Conservation (phyloP, 176 grass and related monocot genomes). For the Tillandsia leiboldiana region DNA sequence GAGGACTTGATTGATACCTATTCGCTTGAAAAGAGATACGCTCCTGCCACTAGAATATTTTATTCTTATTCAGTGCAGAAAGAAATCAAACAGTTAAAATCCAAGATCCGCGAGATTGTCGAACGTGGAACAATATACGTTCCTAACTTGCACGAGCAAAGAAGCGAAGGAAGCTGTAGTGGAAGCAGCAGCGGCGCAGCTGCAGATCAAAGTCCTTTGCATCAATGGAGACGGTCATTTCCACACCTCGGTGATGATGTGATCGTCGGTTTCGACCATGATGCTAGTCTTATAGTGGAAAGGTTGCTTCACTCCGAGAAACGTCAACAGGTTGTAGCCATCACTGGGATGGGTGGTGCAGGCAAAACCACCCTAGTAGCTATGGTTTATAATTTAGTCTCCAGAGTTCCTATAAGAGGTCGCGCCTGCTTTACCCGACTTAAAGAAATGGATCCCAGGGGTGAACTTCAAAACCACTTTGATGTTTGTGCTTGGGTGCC, state of each 20-base stretch:
- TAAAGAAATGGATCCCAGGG: not conserved
- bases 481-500: not conserved
- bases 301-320: not conserved
- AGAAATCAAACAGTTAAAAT: not conserved
- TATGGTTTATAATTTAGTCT: not conserved
- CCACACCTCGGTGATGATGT: not conserved
- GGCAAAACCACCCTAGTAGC: not conserved
- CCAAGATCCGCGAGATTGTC: not conserved
- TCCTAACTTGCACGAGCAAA: not conserved
- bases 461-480: not conserved
- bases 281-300: not conserved
- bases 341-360: constrained; percentile 1
- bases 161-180: too few relatives aligned
- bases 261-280: not conserved
- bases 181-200: too few relatives aligned
- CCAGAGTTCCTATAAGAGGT: not conserved
- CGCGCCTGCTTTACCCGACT: not conserved
- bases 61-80: not conserved
- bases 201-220: too few relatives aligned
- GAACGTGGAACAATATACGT: not conserved
- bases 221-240: not conserved
- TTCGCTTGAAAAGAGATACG: not conserved
- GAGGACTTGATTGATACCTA: constrained; percentile 1
- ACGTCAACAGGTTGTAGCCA: not conserved
- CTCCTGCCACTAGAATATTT: not conserved